Evolutionary conservation across 2,329 filamentous ascomycete species (phyloP).

Genomic region (Penicillium corylophilum): DNA sequence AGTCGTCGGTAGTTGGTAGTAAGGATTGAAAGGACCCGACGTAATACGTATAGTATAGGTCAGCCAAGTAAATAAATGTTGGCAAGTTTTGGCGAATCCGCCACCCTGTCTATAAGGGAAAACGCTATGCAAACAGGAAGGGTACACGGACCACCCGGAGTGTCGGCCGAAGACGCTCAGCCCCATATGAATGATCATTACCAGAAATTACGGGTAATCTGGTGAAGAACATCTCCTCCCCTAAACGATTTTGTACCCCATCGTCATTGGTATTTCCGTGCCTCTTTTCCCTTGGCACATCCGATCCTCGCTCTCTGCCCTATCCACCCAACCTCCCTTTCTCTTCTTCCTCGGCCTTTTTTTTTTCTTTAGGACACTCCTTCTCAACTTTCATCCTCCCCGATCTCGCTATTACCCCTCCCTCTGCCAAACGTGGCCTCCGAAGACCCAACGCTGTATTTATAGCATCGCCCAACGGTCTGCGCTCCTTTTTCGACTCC

Average conservation of each 20-base stretch:
- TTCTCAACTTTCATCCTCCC: constrained; percentile 13
- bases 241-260: neutral
- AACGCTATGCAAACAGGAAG: neutral
- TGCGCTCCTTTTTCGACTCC: constrained; percentile 17
- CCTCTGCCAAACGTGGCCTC: constrained; percentile 2
- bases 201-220: neutral
- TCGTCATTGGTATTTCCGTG: constrained; percentile 1
- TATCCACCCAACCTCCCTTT: constrained; percentile 17
- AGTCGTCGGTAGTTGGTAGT: too few relatives aligned
- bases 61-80: neutral
- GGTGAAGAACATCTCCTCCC: neutral
- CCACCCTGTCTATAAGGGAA: neutral
- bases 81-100: neutral
- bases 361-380: constrained; percentile 7
- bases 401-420: constrained; percentile 3
- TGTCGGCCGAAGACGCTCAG: constrained; percentile 3
- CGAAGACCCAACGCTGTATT: constrained; percentile 14
- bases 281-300: constrained; percentile 15
- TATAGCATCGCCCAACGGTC: constrained; percentile 14
- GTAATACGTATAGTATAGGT: neutral
- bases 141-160: neutral
- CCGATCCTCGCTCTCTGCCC: constrained; percentile 23
- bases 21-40: neutral
- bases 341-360: constrained; percentile 1
- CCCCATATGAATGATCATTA: neutral